Evolutionary conservation across 2,329 filamentous ascomycete genomes (phyloP).

Genomic region (Huntiella omanensis): DNA sequence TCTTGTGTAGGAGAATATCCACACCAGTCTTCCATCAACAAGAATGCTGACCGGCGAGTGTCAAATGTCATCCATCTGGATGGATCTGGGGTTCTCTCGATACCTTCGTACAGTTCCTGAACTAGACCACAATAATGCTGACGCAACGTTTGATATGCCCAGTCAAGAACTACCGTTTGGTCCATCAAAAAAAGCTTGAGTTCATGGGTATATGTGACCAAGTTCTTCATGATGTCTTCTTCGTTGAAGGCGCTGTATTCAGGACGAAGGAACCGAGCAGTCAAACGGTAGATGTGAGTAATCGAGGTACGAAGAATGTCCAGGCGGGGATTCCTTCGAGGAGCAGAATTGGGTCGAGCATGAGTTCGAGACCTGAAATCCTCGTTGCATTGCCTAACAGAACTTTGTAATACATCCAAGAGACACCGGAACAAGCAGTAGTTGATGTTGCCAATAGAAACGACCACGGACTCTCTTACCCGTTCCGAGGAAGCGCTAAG

Average conservation of each 20-base stretch:
- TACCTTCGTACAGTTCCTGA: slow-evolving; percentile 81
- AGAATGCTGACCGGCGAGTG: slow-evolving; percentile 82
- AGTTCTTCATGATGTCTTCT: slow-evolving; percentile 76
- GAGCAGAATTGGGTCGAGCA: slow-evolving; percentile 66
- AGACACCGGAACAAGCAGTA: slow-evolving; percentile 81
- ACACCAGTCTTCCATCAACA: slow-evolving; percentile 98
- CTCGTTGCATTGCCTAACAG: slow-evolving; percentile 70
- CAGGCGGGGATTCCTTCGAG: slow-evolving; percentile 63
- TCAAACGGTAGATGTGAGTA: slow-evolving; percentile 88
- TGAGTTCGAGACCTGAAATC: slow-evolving; percentile 77
- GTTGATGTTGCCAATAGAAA: slow-evolving; percentile 87
- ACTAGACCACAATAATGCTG: slow-evolving; percentile 88
- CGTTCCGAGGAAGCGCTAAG: slow-evolving; percentile 61
- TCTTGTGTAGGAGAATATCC: slow-evolving; percentile 83
- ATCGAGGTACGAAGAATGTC: slow-evolving; percentile 84
- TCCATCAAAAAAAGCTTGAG: slow-evolving; percentile 90
- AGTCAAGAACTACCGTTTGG: slow-evolving; percentile 81
- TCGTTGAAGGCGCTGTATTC: slow-evolving; percentile 62
- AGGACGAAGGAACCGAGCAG: slow-evolving; percentile 62
- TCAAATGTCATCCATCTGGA: slow-evolving; percentile 96
- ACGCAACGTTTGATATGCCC: slow-evolving; percentile 79
- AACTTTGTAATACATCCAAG: slow-evolving; percentile 74
- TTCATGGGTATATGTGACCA: slow-evolving; percentile 79
- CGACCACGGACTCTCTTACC: slow-evolving; percentile 76
- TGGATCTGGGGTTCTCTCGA: slow-evolving; percentile 68